Evolutionary conservation across 139 green algal species (phyloP).

Genomic region (Pycnococcus provasolii): DNA sequence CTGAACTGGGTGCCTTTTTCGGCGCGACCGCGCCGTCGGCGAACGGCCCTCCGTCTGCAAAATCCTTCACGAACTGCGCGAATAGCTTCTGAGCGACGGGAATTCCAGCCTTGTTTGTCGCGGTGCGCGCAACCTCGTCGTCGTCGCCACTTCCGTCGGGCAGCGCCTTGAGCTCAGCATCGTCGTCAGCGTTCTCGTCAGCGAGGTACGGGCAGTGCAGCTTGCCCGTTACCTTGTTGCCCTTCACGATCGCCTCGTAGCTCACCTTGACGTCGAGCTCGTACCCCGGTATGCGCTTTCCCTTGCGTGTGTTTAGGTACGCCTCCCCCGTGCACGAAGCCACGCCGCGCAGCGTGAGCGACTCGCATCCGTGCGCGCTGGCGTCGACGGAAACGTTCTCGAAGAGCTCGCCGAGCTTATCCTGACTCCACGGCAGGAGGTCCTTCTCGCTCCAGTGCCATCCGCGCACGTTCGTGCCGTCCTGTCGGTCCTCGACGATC

Average conservation of each 20-base stretch:
- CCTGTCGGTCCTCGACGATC: constrained; percentile 42
- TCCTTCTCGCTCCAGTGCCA: constrained; percentile 47
- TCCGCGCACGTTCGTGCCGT: constrained; percentile 41
- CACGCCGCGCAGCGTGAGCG: no score
- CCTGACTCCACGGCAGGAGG: constrained; percentile 29
- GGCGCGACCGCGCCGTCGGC: not conserved
- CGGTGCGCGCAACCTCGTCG: not conserved
- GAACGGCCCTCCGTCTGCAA: constrained; percentile 12
- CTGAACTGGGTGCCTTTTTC: no score
- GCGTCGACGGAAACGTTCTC: no score
- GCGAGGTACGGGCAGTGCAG: constrained; percentile 42
- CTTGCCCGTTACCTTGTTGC: constrained; percentile 9
- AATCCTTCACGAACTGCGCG: constrained; percentile 29
- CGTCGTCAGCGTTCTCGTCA: constrained; percentile 46
- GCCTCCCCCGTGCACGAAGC: constrained; percentile 20
- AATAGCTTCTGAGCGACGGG: constrained; percentile 14
- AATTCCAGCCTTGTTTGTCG: not conserved
- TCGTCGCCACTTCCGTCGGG: not conserved
- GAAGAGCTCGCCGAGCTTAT: constrained; percentile 28
- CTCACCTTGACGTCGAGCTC: constrained; percentile 35
- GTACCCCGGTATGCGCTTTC: constrained; percentile 43
- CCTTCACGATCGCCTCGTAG: constrained; percentile 29
- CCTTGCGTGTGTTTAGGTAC: constrained; percentile 43
- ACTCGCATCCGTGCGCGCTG: no score
- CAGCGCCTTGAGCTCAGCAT: constrained; percentile 33